These are phyloP conservation scores for Seminavis robusta DNA, from an alignment of 108 stramenopile species.

Conservation along the genomic window DNA sequence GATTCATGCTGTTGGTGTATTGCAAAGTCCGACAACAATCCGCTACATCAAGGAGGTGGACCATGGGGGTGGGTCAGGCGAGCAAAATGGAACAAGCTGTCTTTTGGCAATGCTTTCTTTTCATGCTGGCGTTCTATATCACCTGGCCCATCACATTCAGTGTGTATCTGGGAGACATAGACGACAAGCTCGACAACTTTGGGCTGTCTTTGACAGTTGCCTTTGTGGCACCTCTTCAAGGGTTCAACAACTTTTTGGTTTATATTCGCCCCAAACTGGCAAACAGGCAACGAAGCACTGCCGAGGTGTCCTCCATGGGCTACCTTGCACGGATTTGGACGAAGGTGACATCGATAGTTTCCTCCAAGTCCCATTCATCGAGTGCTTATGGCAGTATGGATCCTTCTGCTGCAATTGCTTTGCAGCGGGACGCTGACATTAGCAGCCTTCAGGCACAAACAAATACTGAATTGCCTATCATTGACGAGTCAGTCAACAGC, in stretches of 20 bases:
- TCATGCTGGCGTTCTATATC: neutral
- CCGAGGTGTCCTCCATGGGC: too few relatives aligned
- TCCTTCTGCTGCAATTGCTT: too few relatives aligned
- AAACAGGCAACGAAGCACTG: neutral
- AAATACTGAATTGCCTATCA: too few relatives aligned
- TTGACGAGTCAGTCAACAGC: too few relatives aligned
- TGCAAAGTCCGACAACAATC: neutral
- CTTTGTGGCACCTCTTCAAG: conserved; percentile 32
- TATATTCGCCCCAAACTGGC: conserved; percentile 24
- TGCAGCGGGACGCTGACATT: too few relatives aligned
- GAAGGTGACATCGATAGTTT: too few relatives aligned
- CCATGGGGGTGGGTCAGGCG: neutral
- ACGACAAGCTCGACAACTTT: neutral
- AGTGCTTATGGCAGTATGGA: too few relatives aligned
- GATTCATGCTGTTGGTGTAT: neutral
- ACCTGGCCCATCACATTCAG: conserved; percentile 4
- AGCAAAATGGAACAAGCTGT: conserved; percentile 1
- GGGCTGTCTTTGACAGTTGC: neutral
- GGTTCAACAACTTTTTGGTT: conserved; percentile 38
- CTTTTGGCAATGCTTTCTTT: conserved; percentile 5
- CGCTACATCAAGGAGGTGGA: neutral
- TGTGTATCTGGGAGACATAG: neutral
- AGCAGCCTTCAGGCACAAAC: too few relatives aligned
- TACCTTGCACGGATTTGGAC: too few relatives aligned
- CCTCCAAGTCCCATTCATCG: too few relatives aligned